Conservation (phyloP, 306 rosid genomes). For the Sechiopsis laciniata region DNA sequence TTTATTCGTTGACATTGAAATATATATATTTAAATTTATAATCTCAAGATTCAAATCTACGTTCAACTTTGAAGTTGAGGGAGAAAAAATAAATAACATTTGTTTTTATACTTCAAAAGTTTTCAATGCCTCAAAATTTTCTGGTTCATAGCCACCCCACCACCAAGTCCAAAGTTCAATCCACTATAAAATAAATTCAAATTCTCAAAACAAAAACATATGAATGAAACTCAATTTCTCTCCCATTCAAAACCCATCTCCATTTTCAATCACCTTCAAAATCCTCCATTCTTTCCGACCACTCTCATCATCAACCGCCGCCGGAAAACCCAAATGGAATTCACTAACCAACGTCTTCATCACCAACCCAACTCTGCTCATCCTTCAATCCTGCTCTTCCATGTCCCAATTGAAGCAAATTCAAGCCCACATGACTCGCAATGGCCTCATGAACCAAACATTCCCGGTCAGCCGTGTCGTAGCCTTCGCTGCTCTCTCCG, state of each 20-base stretch:
- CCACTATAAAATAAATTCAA: background rate
- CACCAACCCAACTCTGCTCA: conserved; percentile 53
- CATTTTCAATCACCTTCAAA: background rate
- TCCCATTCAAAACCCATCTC: conserved; percentile 9
- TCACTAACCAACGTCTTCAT: conserved; percentile 54
- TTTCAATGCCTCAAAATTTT: too few relatives aligned
- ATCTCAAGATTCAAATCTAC: too few relatives aligned
- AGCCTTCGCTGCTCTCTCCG: conserved; percentile 74
- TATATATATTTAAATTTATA: too few relatives aligned
- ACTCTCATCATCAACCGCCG: conserved; percentile 29
- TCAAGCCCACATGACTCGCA: conserved; percentile 63
- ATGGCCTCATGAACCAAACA: conserved; percentile 49
- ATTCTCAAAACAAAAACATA: background rate
- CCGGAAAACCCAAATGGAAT: conserved; percentile 45
- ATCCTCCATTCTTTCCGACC: conserved; percentile 20
- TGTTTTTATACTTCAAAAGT: too few relatives aligned
- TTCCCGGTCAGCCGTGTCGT: conserved; percentile 63
- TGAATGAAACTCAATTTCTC: conserved; percentile 21
- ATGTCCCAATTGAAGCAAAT: conserved; percentile 64
- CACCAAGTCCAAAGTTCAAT: background rate
- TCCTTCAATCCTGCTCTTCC: conserved; percentile 58
- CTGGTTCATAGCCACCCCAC: too few relatives aligned
- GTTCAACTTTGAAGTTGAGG: too few relatives aligned
- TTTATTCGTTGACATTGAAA: too few relatives aligned
- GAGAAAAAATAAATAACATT: too few relatives aligned